These are phyloP conservation scores for Deuterostichococcus epilithicus DNA, from an alignment of 139 green algal species.

Conservation along the genomic window DNA sequence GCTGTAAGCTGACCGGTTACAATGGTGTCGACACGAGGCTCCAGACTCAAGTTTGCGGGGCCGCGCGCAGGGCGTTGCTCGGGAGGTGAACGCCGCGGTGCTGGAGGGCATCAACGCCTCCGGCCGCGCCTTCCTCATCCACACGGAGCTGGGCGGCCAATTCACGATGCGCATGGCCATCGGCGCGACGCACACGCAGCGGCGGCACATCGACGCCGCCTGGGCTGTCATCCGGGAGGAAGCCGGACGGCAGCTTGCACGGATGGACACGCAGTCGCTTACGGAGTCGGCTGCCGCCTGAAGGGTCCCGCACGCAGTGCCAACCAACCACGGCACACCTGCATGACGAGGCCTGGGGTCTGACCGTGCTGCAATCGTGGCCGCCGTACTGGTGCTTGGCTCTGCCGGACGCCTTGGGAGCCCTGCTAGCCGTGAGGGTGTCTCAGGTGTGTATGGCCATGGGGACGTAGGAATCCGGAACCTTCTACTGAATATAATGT, in stretches of 20 bases:
- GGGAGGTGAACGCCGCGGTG: conserved; percentile 36
- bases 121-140: conserved; percentile 50
- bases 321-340: too few species aligned
- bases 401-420: too few species aligned
- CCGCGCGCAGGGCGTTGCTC: conserved; percentile 20
- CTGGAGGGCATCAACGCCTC: conserved; percentile 55
- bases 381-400: too few species aligned
- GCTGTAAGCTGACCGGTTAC: neutral
- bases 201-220: conserved; percentile 48
- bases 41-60: neutral
- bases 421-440: too few species aligned
- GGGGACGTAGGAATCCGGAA: too few species aligned
- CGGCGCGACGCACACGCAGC: conserved; percentile 40
- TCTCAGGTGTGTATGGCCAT: too few species aligned
- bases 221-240: conserved; percentile 37
- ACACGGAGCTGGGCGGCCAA: conserved; percentile 54
- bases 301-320: too few species aligned
- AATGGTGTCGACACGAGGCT: neutral
- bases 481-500: too few species aligned
- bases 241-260: conserved; percentile 21
- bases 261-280: neutral
- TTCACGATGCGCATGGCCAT: conserved; percentile 54
- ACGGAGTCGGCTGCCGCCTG: neutral
- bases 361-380: too few species aligned
- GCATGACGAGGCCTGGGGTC: too few species aligned